Conservation (phyloP, 805 yeast species). For the Yarrowia deformans region DNA sequence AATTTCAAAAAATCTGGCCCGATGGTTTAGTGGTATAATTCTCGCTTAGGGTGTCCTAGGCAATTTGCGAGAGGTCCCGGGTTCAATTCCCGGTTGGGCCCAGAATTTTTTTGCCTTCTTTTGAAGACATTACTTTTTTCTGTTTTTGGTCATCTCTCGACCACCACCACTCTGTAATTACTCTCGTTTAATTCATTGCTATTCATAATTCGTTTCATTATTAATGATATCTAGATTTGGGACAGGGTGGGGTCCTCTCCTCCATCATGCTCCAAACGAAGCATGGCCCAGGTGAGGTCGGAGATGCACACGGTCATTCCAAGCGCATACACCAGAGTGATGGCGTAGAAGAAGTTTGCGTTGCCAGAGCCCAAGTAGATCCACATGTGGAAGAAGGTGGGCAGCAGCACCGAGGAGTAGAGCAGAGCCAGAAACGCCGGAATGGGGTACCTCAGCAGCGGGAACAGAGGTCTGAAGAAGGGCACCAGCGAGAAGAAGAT, state of each 20-base stretch:
- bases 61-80: constrained; percentile 40
- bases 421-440: constrained; percentile 62
- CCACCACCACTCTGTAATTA: too few relatives aligned
- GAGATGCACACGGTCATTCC: constrained; percentile 71
- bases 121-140: background rate
- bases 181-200: too few relatives aligned
- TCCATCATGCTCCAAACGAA: constrained; percentile 70
- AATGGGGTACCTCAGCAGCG: constrained; percentile 56
- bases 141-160: too few relatives aligned
- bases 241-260: constrained; percentile 48
- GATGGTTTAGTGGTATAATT: constrained; percentile 39
- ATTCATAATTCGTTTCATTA: constrained; percentile 18
- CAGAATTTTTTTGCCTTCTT: constrained; percentile 6
- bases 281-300: constrained; percentile 83
- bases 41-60: constrained; percentile 38
- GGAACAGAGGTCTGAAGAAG: constrained; percentile 44
- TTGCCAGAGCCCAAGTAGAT: constrained; percentile 93
- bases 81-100: constrained; percentile 40
- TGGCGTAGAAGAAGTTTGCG: constrained; percentile 94
- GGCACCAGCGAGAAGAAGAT: constrained; percentile 58
- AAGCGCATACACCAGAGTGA: constrained; percentile 78
- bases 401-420: constrained; percentile 72
- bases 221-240: constrained; percentile 41
- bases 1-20: constrained; percentile 13
- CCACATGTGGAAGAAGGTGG: constrained; percentile 94